Conservation (phyloP, 495 filamentous ascomycete species). For the Cercophora samala region DNA sequence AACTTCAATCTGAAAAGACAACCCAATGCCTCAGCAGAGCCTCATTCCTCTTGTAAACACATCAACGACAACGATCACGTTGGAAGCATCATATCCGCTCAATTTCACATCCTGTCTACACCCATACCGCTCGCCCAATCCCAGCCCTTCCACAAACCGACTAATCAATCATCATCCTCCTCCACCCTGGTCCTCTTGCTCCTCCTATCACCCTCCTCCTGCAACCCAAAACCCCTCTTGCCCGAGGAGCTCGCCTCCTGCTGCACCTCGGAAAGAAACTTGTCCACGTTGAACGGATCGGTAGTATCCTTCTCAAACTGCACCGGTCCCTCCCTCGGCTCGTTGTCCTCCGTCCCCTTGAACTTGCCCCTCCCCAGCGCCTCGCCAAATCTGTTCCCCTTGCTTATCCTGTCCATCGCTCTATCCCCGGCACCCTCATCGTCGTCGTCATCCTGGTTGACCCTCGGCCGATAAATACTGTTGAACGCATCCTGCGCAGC, state of each 20-base stretch:
- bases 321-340: conserved; percentile 88
- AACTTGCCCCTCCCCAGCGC: conserved; percentile 87
- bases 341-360: conserved; percentile 81
- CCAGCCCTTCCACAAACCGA: too few species aligned
- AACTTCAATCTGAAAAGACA: too few species aligned
- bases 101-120: background rate
- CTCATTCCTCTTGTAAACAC: background rate
- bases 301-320: conserved; percentile 90
- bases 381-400: conserved; percentile 74
- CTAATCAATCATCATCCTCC: conserved; percentile 58
- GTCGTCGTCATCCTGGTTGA: conserved; percentile 68
- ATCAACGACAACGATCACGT: too few species aligned
- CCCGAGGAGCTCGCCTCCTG: conserved; percentile 55
- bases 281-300: conserved; percentile 90
- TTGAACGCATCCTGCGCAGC: conserved; percentile 93
- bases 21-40: background rate
- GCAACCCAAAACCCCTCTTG: conserved; percentile 80
- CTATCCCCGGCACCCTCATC: conserved; percentile 75
- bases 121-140: background rate
- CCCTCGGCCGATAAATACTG: conserved; percentile 85
- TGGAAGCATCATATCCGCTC: background rate
- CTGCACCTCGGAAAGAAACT: conserved; percentile 79
- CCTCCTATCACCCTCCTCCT: conserved; percentile 65
- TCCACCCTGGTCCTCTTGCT: conserved; percentile 79
- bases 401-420: conserved; percentile 84